Base-by-base conservation (phyloP, 2,329 filamentous ascomycete species). In the Juglanconis oblonga region DNA sequence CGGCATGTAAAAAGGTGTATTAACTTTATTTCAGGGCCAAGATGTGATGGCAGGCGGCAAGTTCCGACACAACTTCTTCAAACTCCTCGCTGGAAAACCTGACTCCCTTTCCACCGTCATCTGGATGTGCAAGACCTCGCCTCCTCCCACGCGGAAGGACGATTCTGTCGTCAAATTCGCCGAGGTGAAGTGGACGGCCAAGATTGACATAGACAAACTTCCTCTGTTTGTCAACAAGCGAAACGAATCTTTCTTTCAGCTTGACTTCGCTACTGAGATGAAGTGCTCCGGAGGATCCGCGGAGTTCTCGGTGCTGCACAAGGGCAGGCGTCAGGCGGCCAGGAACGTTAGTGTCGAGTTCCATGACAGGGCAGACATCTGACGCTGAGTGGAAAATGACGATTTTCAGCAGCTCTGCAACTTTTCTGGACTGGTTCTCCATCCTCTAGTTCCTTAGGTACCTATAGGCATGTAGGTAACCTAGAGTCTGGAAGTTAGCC, bases 261-360 rank as follows among this genome's bases (percentile, higher is more conserved):
- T 68, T 0, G 6, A 55, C 0, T 67, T 38, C 44, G 47, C 49
- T 0, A 17, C 62, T 3, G 52, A 64, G 45, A 67, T 67, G 65
- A 59, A 48, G 0, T 63, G 56, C 52, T 50, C n/a, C 7, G 63
- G 56, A 0, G 62, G 63, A 2, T 57, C 56, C 1, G 38, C 59
- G 0, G 59, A 61, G 17, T 65, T 67, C 38, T 53, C 58, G 2
- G 49, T 67, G 8, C 58, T 65, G 5, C 62, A 65, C 33, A 50
- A 62, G 1, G 61, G 58, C 5, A 60, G 57, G 31, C 55, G 61
- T 4, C 59, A 62, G 17, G 64, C 62, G 0, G 55, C 57, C 2
- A 63, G 62, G 55, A 55, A 65, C 36, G 63, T 67, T 5, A 32
- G 51, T 1, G 55, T 66, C 3, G 59, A 67, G 17, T 38, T 61